Base-by-base conservation (phyloP, 371 early-diverging fungal genomes). In the Actinomortierella wolfii region DNA sequence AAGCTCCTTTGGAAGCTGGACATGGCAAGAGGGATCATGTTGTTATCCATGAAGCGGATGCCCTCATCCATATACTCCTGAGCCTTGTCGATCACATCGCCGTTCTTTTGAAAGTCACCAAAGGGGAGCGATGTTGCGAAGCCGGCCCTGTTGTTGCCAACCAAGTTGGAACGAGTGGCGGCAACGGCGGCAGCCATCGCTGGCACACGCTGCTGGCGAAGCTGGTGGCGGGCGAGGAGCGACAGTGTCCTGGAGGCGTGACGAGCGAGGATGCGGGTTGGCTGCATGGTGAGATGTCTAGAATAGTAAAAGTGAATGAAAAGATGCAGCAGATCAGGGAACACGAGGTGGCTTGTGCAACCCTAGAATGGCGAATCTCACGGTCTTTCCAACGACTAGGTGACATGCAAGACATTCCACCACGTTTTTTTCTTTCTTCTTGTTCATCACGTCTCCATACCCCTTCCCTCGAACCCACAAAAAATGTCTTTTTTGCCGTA, bases 61-160 rank as follows among this genome's bases (percentile, higher is more conserved):
- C 73, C 73, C 23, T 73, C 73, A 1, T 73, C 73, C 66, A 73
- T 66, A 56, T 59, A 56, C 51, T 73, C 57, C 44, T 73, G 73
- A 29, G 73, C 73, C 57, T 66, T 46, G 43, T 62, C 67, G 28
- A 66, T 18, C 0, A 57, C 25, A 8, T 57, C 63, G 11, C 54
- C 63, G 11, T 43, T 18, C 44, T 73, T 66, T 40, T 55, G 58
- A 29, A 73, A 73, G 42, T 73, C 73, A 5, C 65, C 57, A 56
- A 50, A 68, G 34, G 68, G 46, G 24, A 65, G 40, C 4, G 71
- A 70, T 1, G 65, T 61, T 18, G 71, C 71, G 5, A 70, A 70
- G 13, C 71, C 61, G 21, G 49, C 53, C 46, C 47, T 64, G 51
- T 28, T 28, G 28, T 51, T n/a, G 28, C 28, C 28, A 15, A 28